Conservation (phyloP, 139 green algal genomes). For the Ulvella scutata region DNA sequence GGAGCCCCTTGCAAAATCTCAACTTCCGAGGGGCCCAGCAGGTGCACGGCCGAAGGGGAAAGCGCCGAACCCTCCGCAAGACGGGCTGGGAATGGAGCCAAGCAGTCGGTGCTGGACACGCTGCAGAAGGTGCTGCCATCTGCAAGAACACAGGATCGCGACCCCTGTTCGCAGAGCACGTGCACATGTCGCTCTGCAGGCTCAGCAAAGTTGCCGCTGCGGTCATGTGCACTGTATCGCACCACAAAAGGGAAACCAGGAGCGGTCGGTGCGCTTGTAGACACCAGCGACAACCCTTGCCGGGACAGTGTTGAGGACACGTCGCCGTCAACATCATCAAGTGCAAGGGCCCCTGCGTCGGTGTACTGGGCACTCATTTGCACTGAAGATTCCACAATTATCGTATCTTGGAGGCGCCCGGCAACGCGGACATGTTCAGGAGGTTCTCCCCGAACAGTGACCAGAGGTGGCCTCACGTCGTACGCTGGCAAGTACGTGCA, state of each 20-base stretch:
- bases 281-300: background rate
- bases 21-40: background rate
- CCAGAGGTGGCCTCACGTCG: background rate
- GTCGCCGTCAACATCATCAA: background rate
- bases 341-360: background rate
- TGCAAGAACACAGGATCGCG: background rate
- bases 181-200: conserved; percentile 16
- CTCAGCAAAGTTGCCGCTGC: conserved; percentile 10
- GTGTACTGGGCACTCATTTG: background rate
- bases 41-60: background rate
- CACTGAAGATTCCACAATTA: background rate
- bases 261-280: conserved; percentile 8
- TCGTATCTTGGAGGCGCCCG: background rate
- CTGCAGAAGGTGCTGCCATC: conserved; percentile 4
- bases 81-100: background rate
- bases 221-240: conserved; percentile 17
- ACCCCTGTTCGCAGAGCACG: conserved; percentile 10
- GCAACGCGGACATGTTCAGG: background rate
- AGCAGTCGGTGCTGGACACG: background rate
- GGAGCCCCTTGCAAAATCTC: background rate
- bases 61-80: background rate
- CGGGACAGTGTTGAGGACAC: background rate
- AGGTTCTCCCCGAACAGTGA: background rate
- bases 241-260: conserved; percentile 12
- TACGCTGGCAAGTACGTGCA: background rate